Evolutionary conservation across 768 basidiomycete genomes (phyloP).

Genomic region (Termitomyces sp.): DNA sequence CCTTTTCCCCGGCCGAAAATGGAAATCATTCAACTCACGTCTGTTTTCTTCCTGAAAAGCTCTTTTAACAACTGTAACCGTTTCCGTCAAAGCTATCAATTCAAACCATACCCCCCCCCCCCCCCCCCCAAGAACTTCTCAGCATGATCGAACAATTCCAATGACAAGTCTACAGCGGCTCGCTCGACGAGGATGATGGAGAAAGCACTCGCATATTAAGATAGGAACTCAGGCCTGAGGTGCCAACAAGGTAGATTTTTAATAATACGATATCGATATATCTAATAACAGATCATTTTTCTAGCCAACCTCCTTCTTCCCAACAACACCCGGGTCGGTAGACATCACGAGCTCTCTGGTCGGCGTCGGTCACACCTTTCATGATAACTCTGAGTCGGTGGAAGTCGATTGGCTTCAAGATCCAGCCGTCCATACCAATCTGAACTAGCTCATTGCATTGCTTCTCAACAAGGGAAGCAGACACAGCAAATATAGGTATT

Average conservation of each 20-base stretch:
- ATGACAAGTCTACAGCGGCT: background rate
- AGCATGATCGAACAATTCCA: background rate
- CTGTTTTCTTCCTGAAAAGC: too few relatives aligned
- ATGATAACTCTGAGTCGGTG: conserved; percentile 56
- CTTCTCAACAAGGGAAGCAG: conserved; percentile 59
- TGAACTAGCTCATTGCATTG: conserved; percentile 49
- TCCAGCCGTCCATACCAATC: conserved; percentile 75
- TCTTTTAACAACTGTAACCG: background rate
- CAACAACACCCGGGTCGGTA: conserved; percentile 49
- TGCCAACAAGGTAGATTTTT: too few relatives aligned
- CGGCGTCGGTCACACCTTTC: conserved; percentile 48
- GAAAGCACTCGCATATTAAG: too few relatives aligned
- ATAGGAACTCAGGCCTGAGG: too few relatives aligned
- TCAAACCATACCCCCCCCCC: background rate
- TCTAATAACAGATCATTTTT: background rate
- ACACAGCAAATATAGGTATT: conserved; percentile 80
- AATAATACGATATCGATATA: background rate
- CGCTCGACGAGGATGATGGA: too few relatives aligned
- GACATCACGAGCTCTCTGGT: conserved; percentile 45
- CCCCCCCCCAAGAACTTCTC: too few relatives aligned
- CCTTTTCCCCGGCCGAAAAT: background rate
- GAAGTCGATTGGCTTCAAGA: conserved; percentile 80
- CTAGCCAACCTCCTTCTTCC: conserved; percentile 63
- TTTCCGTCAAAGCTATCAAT: background rate
- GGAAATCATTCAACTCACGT: too few relatives aligned